These are phyloP conservation scores for Scheffersomyces coipomensis DNA, from an alignment of 805 yeast genomes.

Conservation along the genomic window DNA sequence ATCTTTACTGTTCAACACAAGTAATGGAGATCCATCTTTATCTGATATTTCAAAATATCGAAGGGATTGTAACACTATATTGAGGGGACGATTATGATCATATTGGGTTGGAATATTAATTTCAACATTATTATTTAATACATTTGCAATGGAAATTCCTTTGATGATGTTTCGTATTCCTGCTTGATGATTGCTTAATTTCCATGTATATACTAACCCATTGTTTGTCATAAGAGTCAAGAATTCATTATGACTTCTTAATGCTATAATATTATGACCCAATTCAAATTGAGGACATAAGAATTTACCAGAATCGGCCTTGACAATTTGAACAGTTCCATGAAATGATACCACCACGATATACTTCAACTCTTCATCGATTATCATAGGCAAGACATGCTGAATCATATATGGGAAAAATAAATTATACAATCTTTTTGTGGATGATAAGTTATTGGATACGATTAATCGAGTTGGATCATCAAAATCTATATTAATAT, in stretches of 20 bases:
- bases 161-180: conserved; percentile 28
- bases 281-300: conserved; percentile 50
- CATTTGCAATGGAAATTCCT: conserved; percentile 52
- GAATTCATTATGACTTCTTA: conserved; percentile 30
- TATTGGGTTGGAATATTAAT: conserved; percentile 5
- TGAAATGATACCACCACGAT: conserved; percentile 58
- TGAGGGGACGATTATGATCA: not conserved
- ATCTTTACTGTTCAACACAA: conserved; percentile 29
- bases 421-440: conserved; percentile 30
- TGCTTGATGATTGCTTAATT: conserved; percentile 25
- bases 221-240: conserved; percentile 47
- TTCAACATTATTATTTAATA: conserved; percentile 37
- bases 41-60: conserved; percentile 28
- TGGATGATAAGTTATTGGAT: conserved; percentile 33
- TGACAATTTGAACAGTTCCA: conserved; percentile 50
- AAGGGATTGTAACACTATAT: not conserved
- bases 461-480: conserved; percentile 46
- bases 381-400: conserved; percentile 40
- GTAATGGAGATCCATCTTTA: conserved; percentile 40
- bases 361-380: conserved; percentile 33
- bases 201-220: conserved; percentile 54
- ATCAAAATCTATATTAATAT: conserved; percentile 41
- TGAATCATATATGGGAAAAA: conserved; percentile 49
- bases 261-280: conserved; percentile 44
- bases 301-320: conserved; percentile 44